A percentile compares a stretch with the other conserved stretches of the same genome.
phyloP scores from a whole-genome alignment of 2,329 filamentous ascomycete species.

The Monosporascus ibericus region DNA sequence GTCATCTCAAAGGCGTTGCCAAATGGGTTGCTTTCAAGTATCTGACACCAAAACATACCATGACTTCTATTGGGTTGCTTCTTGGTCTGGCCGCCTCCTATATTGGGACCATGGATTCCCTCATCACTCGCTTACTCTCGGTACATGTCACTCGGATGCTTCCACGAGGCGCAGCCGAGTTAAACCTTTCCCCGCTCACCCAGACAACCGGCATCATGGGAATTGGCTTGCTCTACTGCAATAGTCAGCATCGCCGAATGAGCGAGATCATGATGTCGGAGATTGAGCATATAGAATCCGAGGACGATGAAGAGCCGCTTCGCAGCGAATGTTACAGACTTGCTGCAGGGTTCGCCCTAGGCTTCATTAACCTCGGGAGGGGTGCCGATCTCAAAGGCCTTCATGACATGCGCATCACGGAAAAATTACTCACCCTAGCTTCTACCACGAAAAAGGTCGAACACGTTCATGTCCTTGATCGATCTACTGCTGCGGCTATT shows the following conservation, averaged over 20 bases:
- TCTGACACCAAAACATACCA: constrained; percentile 96
- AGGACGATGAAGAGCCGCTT: constrained; percentile 78
- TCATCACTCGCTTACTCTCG: constrained; percentile 87
- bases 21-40: constrained; percentile 99
- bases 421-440: constrained; percentile 78
- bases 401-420: constrained; percentile 88
- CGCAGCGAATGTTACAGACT: constrained; percentile 95
- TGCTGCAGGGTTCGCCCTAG: constrained; percentile 87
- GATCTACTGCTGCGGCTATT: constrained; percentile 87
- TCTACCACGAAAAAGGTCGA: constrained; percentile 87
- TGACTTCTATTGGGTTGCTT: constrained; percentile 96
- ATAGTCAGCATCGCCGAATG: constrained; percentile 96
- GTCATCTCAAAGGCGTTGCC: constrained; percentile 86
- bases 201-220: constrained; percentile 97
- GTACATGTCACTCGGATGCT: constrained; percentile 95
- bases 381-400: constrained; percentile 82
- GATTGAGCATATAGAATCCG: constrained; percentile 75
- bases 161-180: constrained; percentile 82
- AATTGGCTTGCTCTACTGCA: constrained; percentile 88
- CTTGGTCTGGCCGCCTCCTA: constrained; percentile 90
- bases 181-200: constrained; percentile 87
- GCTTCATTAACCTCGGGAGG: constrained; percentile 90
- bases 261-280: constrained; percentile 98
- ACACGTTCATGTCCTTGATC: constrained; percentile 86
- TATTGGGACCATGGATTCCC: constrained; percentile 92